Evolutionary conservation across 2,329 filamentous ascomycete genomes (phyloP).

Genomic region (Clarireedia sp.): DNA sequence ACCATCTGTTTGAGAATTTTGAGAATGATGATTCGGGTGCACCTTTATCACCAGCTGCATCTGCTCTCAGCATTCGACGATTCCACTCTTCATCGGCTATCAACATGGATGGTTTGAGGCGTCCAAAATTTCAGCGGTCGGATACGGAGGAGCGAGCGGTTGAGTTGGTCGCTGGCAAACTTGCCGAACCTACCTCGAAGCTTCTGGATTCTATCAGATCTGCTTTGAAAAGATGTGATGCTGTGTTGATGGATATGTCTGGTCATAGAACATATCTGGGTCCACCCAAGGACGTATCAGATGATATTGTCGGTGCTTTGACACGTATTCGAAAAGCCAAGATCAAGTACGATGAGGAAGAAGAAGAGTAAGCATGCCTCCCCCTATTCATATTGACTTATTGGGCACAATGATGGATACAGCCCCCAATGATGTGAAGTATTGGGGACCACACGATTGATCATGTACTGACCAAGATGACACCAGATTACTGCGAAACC

Average conservation of each 20-base stretch:
- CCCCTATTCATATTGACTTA: neutral
- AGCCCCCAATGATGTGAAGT: neutral
- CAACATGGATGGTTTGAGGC: conserved; percentile 28
- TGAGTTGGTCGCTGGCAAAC: conserved; percentile 27
- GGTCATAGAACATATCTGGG: conserved; percentile 42
- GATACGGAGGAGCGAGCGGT: conserved; percentile 26
- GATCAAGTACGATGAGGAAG: conserved; percentile 39
- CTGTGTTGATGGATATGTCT: conserved; percentile 45
- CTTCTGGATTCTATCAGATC: conserved; percentile 40
- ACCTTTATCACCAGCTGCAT: neutral
- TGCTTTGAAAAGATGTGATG: conserved; percentile 40
- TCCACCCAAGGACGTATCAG: conserved; percentile 35
- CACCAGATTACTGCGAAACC: conserved; percentile 35
- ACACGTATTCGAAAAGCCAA: conserved; percentile 36
- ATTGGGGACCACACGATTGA: too few relatives aligned
- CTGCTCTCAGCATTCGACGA: conserved; percentile 1
- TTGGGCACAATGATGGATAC: neutral
- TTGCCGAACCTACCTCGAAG: conserved; percentile 40
- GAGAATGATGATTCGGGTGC: conserved; percentile 11
- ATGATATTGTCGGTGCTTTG: conserved; percentile 35
- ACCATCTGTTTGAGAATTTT: conserved; percentile 35
- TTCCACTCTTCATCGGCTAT: conserved; percentile 22
- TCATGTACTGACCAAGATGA: neutral
- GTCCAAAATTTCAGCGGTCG: conserved; percentile 21
- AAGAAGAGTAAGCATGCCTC: conserved; percentile 27